Base-by-base conservation (phyloP, 2,329 filamentous ascomycete species). In the Biscogniauxia marginata region DNA sequence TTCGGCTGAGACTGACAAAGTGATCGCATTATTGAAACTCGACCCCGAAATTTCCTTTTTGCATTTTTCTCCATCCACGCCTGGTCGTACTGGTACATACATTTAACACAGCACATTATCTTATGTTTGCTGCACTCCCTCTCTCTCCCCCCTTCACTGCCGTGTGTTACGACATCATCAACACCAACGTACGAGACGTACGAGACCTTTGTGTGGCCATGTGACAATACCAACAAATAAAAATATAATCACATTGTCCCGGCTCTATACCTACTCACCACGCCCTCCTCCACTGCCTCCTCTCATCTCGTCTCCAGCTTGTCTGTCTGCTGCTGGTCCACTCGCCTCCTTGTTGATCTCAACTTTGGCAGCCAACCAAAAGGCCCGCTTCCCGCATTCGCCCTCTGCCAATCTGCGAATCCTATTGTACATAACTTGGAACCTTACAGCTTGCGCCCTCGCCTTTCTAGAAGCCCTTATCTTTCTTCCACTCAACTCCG, bases 361-460 rank as follows among this genome's bases (percentile, higher is more conserved):
- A 39, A 39, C 30, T 39, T 39, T 39, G 30, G 13, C 30, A 47
- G 21, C 46, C 39, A 20, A 50, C 11, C 39, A 19, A 19, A 46
- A 45, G 56, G 49, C 57, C 55, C 57, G 58, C 57, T 47, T 60
- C 53, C 54, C 57, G 44, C 52, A 54, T 56, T 60, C 52, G 47
- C 43, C 30, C 50, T 23, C 52, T 34, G 8, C 34, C 21, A 46
- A 46, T 21, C 45, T 46, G 20, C 45, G 45, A 46, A 46, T 46
- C 45, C 16, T 18, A 21, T 21, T 8, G 16, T 23, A 23, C 45
- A 20, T 46, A 46, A 20, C 45, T 16, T 18, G 21, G 19, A 21
- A 21, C 21, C 45, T 23, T 20, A 46, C 45, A 21, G 8, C 45
- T 46, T 23, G 19, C 21, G 45, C 45, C 18, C 21, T 39, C 30